Base-by-base conservation (phyloP, 2,329 filamentous ascomycete genomes). In the Parascedosporium putredinis region DNA sequence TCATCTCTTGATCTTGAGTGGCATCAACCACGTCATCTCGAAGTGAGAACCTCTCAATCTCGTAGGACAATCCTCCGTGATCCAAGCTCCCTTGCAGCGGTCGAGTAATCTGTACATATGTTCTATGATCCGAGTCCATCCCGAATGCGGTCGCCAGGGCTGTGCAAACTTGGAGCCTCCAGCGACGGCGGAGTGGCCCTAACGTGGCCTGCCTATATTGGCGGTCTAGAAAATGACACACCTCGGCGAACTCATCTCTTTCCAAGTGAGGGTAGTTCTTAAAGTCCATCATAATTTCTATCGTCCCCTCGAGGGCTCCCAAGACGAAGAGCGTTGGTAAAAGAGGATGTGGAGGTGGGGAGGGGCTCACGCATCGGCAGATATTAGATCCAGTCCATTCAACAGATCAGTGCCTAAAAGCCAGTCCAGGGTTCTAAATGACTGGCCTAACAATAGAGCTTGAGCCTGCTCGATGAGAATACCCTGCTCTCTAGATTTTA, bases 161-260 rank as follows among this genome's bases (percentile, higher is more conserved):
- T 4, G 67, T 74, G 62, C 72, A 75, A 46, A 72, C 66, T 50
- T 69, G 66, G 51, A 83, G 66, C 57, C 74, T 77, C 73, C 78
- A 81, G 51, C 68, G 67, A 53, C 65, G 68, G 50, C 78, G 72
- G 33, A 75, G 58, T 5, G 71, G 68, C 2, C 78, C 81, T 3
- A 82, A 67, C 29, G 67, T 79, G 49, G 75, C 79, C 59, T 71
- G 75, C 51, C 75, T 71, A 62, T 83, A 84, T 53, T 63, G 71
- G 33, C 73, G 68, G 54, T 83, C 79, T 20, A 84, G 69, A 50
- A 76, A 69, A 56, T 83, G 76, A 62, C 84, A 87, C 50, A 74
- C 77, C 58, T 79, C 73, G 49, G 76, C 65, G 55, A 88, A 88
- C 59, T 87, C 83, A 36, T 78, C 72, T 9, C 66, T 58, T 9